A percentile compares a stretch with the other conserved stretches of the same genome.
phyloP scores from a whole-genome alignment of 1,284 basidiomycete genomes.

The Hemileia vastatrix region DNA sequence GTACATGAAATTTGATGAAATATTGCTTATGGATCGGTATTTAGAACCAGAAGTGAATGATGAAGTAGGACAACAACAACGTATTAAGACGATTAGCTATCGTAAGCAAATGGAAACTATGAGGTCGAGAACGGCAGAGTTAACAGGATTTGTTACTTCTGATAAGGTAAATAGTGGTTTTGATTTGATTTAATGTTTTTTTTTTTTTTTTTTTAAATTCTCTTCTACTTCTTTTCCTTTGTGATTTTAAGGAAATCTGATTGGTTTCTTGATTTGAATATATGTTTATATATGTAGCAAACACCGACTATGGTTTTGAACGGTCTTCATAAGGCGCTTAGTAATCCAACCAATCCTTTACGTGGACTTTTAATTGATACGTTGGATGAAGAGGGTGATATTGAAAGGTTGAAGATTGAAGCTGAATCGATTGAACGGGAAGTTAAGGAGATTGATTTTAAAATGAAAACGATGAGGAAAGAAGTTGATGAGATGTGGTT shows the following conservation, averaged over 20 bases:
- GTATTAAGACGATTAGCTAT: constrained; percentile 58
- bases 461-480: constrained; percentile 55
- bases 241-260: too few species aligned
- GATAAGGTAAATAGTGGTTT: constrained; percentile 46
- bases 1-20: constrained; percentile 80
- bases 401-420: constrained; percentile 45
- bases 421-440: constrained; percentile 47
- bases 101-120: constrained; percentile 53
- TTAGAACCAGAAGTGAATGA: constrained; percentile 58
- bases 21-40: constrained; percentile 84
- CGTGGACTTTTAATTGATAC: constrained; percentile 25
- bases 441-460: constrained; percentile 55
- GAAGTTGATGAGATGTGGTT: constrained; percentile 73
- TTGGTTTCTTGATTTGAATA: too few species aligned
- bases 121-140: constrained; percentile 58
- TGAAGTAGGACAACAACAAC: constrained; percentile 53
- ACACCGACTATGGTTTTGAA: constrained; percentile 54
- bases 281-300: constrained; percentile 45
- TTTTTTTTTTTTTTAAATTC: not conserved
- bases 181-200: not conserved
- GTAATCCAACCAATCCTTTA: constrained; percentile 19
- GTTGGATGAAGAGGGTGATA: constrained; percentile 46
- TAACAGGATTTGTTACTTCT: constrained; percentile 56
- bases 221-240: too few species aligned
- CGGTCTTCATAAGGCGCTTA: constrained; percentile 32